Evolutionary conservation across 2,329 filamentous ascomycete species (phyloP).

Genomic region (Xylariaceae sp.): DNA sequence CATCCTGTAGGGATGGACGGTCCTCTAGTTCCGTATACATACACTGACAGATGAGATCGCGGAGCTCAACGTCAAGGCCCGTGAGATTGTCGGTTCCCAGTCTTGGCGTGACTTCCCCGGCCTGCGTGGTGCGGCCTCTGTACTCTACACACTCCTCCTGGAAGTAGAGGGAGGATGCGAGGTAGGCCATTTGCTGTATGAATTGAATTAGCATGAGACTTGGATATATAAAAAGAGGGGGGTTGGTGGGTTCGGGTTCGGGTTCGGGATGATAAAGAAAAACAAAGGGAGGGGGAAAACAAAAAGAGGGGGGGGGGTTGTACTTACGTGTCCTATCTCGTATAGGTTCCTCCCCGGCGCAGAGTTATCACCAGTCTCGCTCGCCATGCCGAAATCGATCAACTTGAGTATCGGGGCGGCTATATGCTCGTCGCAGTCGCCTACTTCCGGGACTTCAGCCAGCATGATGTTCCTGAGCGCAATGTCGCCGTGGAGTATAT

Average conservation of each 20-base stretch:
- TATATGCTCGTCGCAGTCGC: neutral
- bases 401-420: neutral
- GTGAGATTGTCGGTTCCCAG: neutral
- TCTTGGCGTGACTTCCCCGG: neutral
- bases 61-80: neutral
- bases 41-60: slow-evolving; percentile 3
- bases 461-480: slow-evolving; percentile 10
- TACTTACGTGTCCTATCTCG: neutral
- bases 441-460: neutral
- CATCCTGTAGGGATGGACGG: neutral
- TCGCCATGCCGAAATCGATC: slow-evolving; percentile 9
- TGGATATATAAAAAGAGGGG: neutral
- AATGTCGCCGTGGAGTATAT: slow-evolving; percentile 1
- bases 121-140: neutral
- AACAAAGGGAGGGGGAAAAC: neutral
- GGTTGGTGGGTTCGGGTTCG: neutral
- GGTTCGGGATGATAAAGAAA: too few relatives aligned
- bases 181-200: too few relatives aligned
- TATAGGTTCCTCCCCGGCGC: neutral
- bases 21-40: neutral
- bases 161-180: too few relatives aligned
- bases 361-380: too few relatives aligned
- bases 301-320: neutral
- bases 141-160: neutral
- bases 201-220: neutral